Evolutionary conservation across 2,329 filamentous ascomycete species (phyloP).

Genomic region (Epichloe aotearoae): DNA sequence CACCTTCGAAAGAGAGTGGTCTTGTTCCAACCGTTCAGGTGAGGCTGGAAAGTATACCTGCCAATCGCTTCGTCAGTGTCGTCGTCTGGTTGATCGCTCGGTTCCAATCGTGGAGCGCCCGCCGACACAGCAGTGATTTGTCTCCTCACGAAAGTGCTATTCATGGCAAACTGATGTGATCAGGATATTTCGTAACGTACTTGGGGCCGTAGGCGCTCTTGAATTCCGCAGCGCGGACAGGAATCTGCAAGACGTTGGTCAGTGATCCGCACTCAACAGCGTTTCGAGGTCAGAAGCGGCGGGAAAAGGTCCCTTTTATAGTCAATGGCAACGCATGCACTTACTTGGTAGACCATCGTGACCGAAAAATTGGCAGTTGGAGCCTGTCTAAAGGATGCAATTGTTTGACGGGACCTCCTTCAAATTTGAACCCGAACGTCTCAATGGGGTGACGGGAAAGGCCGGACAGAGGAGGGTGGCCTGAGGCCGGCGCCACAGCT

Average conservation of each 20-base stretch:
- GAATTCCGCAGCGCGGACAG: constrained; percentile 35
- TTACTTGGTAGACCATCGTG: constrained; percentile 30
- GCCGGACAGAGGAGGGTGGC: constrained; percentile 16
- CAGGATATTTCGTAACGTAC: constrained; percentile 28
- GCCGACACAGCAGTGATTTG: not conserved
- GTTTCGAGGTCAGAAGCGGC: not conserved
- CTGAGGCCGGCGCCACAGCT: constrained; percentile 12
- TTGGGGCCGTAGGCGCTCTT: constrained; percentile 53
- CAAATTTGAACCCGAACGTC: constrained; percentile 10
- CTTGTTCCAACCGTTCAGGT: constrained; percentile 33
- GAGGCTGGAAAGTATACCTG: constrained; percentile 47
- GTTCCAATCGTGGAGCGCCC: not conserved
- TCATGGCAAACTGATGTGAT: not conserved
- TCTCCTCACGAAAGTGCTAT: not conserved
- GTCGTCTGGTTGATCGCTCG: not conserved
- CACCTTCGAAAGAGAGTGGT: constrained; percentile 39
- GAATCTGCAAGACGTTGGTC: constrained; percentile 28
- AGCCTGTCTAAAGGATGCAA: constrained; percentile 21
- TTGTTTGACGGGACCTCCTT: constrained; percentile 16
- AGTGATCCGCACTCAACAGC: constrained; percentile 11
- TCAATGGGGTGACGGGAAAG: constrained; percentile 21
- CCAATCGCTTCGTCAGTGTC: constrained; percentile 15
- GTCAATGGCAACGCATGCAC: constrained; percentile 7
- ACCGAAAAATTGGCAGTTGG: constrained; percentile 15
- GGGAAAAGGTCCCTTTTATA: no score